Conservation (phyloP, 352 stramenopile genomes). For the Pythium coloratum region DNA sequence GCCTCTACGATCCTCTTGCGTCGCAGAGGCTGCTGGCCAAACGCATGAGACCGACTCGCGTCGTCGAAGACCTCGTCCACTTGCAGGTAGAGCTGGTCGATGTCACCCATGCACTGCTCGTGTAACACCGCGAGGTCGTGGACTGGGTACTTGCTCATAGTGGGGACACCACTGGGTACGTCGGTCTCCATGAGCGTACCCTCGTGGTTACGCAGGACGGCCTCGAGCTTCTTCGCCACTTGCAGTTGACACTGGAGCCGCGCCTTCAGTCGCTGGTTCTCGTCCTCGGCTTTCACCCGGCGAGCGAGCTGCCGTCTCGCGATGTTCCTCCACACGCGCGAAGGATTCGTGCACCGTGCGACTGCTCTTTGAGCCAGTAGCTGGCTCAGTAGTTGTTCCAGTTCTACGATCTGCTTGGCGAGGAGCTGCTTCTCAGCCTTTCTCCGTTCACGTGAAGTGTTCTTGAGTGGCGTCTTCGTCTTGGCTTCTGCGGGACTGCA, state of each 20-base stretch:
- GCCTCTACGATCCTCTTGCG: background rate
- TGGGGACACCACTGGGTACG: background rate
- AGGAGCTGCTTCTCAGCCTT: background rate
- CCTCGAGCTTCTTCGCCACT: conserved; percentile 11
- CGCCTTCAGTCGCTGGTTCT: conserved; percentile 11
- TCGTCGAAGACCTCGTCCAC: conserved; percentile 10
- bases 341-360: conserved; percentile 3
- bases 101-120: conserved; percentile 17
- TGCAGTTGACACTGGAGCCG: conserved; percentile 4
- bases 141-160: conserved; percentile 5
- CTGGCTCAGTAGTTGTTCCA: conserved; percentile 1
- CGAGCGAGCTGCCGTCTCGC: conserved; percentile 3
- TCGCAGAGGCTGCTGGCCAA: background rate
- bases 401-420: background rate
- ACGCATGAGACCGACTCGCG: background rate
- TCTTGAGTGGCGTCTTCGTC: background rate
- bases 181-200: conserved; percentile 1
- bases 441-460: background rate
- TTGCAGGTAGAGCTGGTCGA: conserved; percentile 12
- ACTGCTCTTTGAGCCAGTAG: conserved; percentile 1
- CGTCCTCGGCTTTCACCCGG: background rate
- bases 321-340: conserved; percentile 5
- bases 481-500: too few species aligned
- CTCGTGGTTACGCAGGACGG: conserved; percentile 10
- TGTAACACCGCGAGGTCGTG: conserved; percentile 15